These are phyloP conservation scores for Mycena chlorophos DNA, from an alignment of 768 basidiomycete genomes.

Conservation along the genomic window DNA sequence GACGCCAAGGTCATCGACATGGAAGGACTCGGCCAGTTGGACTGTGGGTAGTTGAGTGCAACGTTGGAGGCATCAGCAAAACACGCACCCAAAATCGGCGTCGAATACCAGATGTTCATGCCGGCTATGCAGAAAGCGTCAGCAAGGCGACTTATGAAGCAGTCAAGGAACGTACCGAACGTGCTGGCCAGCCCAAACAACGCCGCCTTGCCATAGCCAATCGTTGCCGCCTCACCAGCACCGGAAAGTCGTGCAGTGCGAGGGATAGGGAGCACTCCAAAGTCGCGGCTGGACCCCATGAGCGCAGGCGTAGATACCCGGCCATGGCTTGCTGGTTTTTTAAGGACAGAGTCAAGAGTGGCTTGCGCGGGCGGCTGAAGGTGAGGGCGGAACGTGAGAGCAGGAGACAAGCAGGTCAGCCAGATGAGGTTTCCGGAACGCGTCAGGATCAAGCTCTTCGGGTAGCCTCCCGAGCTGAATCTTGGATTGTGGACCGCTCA, in stretches of 20 bases:
- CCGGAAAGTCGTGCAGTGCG: neutral
- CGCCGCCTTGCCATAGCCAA: neutral
- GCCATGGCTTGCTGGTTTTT: too few species aligned
- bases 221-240: neutral
- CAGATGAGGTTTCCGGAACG: too few species aligned
- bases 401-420: too few species aligned
- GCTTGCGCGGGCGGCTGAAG: too few species aligned
- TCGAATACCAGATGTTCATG: slow-evolving; percentile 58
- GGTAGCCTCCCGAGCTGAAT: too few species aligned
- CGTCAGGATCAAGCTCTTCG: too few species aligned
- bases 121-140: slow-evolving; percentile 20
- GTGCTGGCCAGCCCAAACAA: neutral
- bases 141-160: neutral
- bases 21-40: slow-evolving; percentile 33
- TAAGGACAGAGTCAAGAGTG: too few species aligned
- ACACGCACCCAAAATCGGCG: slow-evolving; percentile 44
- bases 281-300: too few species aligned
- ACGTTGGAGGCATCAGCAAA: neutral
- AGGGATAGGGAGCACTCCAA: neutral
- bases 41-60: neutral
- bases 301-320: too few species aligned
- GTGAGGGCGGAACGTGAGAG: too few species aligned
- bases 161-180: neutral
- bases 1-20: slow-evolving; percentile 15
- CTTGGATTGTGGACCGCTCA: too few species aligned